Base-by-base conservation (phyloP, 2,329 filamentous ascomycete species). In the Aureobasidium sp. region DNA sequence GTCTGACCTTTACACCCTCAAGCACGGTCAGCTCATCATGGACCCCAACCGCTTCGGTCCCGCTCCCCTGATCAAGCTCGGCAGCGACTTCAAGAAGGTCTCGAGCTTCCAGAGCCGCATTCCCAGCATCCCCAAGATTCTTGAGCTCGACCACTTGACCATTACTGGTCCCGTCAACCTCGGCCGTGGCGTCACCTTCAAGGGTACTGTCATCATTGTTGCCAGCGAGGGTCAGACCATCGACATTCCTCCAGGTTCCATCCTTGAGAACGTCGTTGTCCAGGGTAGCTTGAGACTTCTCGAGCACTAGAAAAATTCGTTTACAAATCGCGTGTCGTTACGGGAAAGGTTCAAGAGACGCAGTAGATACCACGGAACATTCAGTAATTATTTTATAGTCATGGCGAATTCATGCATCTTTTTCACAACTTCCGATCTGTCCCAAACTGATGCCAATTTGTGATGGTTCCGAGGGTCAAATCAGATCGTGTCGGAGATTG, bases 1-100 rank as follows among this genome's bases (percentile, higher is more conserved):
- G 86, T 97, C 94, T 29, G 94, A 99, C 74, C 85, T 99, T 65
- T 99, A 99, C 86, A 96, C 92, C 10, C 86, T 99, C 70, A 94
- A 97, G 86, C 94, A 99, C 81, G 94, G 94, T 69, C 93, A 97
- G 82, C 86, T 99, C 68, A 86, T 97, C 75, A 96, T 99, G 81
- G 96, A 96, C 84, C 87, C 92, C 69, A 92, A 87, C 82, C 91
- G 94, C 69, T 97, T 99, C 77, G 94, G 94, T 68, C 92, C 94
- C 69, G 93, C 94, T 53, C 94, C 94, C 63, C 84, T 99, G 69
- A 99, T 99, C 84, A 99, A 99, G 88, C 89, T 99, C 61, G 94
- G 94, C 71, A 87, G 87, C 72, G 94, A 99, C 84, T 99, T 99
- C 87, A 99, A 99, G 89, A 99, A 99, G 87, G 94, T 99, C 43